Evolutionary conservation across 441 rosid genomes (phyloP).

Genomic region (Arabidopsis hybrid): DNA sequence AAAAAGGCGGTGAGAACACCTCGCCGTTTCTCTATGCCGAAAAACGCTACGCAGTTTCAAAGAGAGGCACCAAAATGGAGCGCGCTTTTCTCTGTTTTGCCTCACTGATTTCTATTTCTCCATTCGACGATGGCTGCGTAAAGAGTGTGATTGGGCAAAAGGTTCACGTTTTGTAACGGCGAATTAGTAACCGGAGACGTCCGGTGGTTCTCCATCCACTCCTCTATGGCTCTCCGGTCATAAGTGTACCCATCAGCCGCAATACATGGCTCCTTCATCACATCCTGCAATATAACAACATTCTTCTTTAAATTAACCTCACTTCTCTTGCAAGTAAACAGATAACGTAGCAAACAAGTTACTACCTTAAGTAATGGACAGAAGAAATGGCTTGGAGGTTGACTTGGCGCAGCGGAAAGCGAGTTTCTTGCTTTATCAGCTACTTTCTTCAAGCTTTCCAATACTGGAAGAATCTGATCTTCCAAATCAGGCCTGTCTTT

Average conservation of each 20-base stretch:
- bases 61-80: conserved; percentile 18
- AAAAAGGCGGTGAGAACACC: background rate
- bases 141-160: conserved; percentile 75
- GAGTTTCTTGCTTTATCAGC: conserved; percentile 55
- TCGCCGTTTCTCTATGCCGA: background rate
- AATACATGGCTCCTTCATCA: conserved; percentile 86
- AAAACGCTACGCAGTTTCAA: conserved; percentile 24
- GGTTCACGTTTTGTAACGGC: conserved; percentile 56
- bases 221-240: conserved; percentile 72
- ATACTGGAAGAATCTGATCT: conserved; percentile 69
- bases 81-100: background rate
- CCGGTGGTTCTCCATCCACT: conserved; percentile 68
- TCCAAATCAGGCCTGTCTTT: conserved; percentile 81
- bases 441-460: conserved; percentile 68
- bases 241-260: conserved; percentile 93
- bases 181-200: conserved; percentile 75
- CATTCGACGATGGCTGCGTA: conserved; percentile 74
- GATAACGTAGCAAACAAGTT: conserved; percentile 25
- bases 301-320: background rate
- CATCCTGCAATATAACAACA: conserved; percentile 56
- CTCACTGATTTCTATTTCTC: conserved; percentile 53
- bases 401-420: conserved; percentile 12
- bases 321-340: conserved; percentile 26
- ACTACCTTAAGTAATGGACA: conserved; percentile 42
- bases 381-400: conserved; percentile 70